Percentiles rank a stretch among this genome's conserved stretches.
These are phyloP conservation scores for Dichotomopilus funicola DNA, from an alignment of 2,329 filamentous ascomycete species.

Conservation along the genomic window DNA sequence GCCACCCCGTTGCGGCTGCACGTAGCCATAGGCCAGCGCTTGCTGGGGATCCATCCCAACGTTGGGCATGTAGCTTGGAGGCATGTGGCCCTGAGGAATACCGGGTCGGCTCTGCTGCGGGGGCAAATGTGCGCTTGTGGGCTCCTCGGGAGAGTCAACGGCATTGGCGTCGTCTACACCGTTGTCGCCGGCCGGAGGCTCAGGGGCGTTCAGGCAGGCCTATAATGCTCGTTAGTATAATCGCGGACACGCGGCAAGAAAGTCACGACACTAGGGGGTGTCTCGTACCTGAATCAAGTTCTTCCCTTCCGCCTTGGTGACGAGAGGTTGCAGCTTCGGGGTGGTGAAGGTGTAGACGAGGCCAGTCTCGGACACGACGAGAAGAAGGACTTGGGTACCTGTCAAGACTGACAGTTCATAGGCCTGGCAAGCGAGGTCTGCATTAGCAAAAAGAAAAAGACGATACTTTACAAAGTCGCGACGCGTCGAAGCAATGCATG, in stretches of 20 bases:
- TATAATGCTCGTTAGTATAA: constrained; percentile 34
- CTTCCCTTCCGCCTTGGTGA: constrained; percentile 98
- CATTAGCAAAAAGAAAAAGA: constrained; percentile 16
- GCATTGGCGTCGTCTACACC: constrained; percentile 69
- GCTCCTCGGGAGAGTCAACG: constrained; percentile 88
- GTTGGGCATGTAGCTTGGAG: constrained; percentile 53
- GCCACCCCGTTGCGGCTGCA: constrained; percentile 65
- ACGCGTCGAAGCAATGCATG: constrained; percentile 4
- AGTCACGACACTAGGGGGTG: not conserved
- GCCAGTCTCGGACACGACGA: constrained; percentile 95
- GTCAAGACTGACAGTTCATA: constrained; percentile 97
- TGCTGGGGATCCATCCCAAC: constrained; percentile 70
- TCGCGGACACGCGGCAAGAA: not conserved
- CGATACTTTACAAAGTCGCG: too few species aligned
- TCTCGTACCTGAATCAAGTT: constrained; percentile 91
- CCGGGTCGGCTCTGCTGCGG: constrained; percentile 56
- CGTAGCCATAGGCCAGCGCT: constrained; percentile 76
- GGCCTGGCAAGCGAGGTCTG: constrained; percentile 49
- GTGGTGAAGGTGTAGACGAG: constrained; percentile 98
- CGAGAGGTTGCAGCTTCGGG: constrained; percentile 93
- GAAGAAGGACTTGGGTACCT: constrained; percentile 90
- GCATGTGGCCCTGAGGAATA: constrained; percentile 62
- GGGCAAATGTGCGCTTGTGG: constrained; percentile 67
- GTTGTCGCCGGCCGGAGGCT: constrained; percentile 77
- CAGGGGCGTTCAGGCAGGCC: constrained; percentile 95